Percentiles rank a stretch among this genome's conserved stretches.
Evolutionary conservation across 139 green algal species (phyloP).

Genomic region (Yamagishiella unicocca): DNA sequence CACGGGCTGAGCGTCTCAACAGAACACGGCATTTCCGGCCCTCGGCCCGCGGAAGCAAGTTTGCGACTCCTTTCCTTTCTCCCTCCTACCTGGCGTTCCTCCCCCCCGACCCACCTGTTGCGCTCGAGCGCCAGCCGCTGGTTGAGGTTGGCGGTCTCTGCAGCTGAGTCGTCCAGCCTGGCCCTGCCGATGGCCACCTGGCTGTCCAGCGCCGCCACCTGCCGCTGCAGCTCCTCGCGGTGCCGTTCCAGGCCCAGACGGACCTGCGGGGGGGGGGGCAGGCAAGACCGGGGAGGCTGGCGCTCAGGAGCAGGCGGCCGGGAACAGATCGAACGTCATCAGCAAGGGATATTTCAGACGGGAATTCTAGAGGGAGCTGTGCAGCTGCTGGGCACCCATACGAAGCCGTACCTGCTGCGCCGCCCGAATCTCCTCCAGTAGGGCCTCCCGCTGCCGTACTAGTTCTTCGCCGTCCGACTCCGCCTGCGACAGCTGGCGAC

Average conservation of each 20-base stretch:
- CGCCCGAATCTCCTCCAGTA: constrained; percentile 75
- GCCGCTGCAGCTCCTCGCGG: constrained; percentile 78
- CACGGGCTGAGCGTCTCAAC: too few relatives aligned
- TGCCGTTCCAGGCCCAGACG: constrained; percentile 75
- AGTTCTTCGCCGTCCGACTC: constrained; percentile 67
- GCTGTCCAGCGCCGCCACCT: constrained; percentile 72
- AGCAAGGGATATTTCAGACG: too few relatives aligned
- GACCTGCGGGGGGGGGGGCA: constrained; percentile 51
- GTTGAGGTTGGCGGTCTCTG: constrained; percentile 51
- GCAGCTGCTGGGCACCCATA: too few relatives aligned
- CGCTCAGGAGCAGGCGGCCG: not conserved
- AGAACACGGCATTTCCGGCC: too few relatives aligned
- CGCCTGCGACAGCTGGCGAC: constrained; percentile 63
- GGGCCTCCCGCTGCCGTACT: constrained; percentile 64
- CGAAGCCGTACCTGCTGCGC: constrained; percentile 79
- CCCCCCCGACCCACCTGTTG: constrained; percentile 41
- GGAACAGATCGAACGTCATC: too few relatives aligned
- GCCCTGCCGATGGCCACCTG: constrained; percentile 53
- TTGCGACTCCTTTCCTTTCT: not conserved
- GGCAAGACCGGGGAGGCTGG: not conserved
- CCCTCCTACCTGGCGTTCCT: not conserved
- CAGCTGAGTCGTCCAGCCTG: constrained; percentile 53
- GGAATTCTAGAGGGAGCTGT: too few relatives aligned
- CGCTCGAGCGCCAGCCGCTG: constrained; percentile 68
- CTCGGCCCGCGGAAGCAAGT: too few relatives aligned